Conservation (phyloP, 1,284 basidiomycete species). For the Cystobasidiaceae sp. region DNA sequence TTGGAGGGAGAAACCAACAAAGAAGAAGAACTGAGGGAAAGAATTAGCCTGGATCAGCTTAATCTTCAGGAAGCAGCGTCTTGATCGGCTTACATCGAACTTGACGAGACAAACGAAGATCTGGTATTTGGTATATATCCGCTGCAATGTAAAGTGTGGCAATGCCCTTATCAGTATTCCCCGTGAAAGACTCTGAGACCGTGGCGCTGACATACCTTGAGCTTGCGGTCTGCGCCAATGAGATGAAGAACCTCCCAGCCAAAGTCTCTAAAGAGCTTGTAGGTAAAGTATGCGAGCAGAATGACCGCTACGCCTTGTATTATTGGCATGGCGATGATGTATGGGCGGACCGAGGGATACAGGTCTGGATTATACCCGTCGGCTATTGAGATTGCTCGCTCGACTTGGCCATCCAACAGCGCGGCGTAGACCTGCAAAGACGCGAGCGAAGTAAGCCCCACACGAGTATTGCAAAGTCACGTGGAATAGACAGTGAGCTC, state of each 20-base stretch:
- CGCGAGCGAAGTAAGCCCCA: conserved; percentile 16
- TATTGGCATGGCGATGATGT: conserved; percentile 32
- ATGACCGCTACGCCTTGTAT: conserved; percentile 21
- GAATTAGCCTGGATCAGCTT: background rate
- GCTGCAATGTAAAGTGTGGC: conserved; percentile 47
- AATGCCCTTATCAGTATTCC: background rate
- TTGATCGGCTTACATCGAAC: conserved; percentile 62
- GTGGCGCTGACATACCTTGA: conserved; percentile 53
- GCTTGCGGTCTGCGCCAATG: conserved; percentile 56
- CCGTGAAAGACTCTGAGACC: conserved; percentile 49
- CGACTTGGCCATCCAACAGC: conserved; percentile 24
- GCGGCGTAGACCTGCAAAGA: conserved; percentile 30
- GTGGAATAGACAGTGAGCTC: background rate
- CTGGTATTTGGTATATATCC: conserved; percentile 77
- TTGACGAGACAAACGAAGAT: conserved; percentile 77
- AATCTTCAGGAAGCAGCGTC: background rate
- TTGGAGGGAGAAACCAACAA: conserved; percentile 78
- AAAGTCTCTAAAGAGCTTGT: conserved; percentile 37
- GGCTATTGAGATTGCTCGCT: conserved; percentile 17
- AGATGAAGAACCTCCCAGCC: conserved; percentile 74
- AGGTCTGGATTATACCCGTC: conserved; percentile 36
- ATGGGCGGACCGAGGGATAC: conserved; percentile 30
- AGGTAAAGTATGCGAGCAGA: conserved; percentile 21
- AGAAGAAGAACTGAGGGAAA: conserved; percentile 52
- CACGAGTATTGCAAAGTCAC: background rate